These are phyloP conservation scores for Halophytophthora polymorphica DNA, from an alignment of 352 stramenopile species.

Conservation along the genomic window DNA sequence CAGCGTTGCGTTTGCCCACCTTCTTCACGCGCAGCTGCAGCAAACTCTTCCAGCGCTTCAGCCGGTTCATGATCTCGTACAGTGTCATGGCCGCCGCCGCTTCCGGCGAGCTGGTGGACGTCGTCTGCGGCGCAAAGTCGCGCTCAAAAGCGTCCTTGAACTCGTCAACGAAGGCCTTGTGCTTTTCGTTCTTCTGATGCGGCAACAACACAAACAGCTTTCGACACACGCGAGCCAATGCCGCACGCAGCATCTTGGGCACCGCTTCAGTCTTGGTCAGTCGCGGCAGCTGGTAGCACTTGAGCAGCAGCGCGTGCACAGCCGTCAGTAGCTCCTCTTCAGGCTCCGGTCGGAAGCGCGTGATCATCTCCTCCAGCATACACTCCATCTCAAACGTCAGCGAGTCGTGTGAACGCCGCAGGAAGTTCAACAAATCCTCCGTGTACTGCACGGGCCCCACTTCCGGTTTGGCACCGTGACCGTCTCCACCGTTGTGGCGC, in stretches of 20 bases:
- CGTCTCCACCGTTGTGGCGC: conserved; percentile 24
- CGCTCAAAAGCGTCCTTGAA: conserved; percentile 86
- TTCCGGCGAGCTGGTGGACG: conserved; percentile 8
- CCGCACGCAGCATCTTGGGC: conserved; percentile 87
- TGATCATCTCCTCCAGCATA: conserved; percentile 98
- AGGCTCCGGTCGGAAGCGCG: conserved; percentile 95
- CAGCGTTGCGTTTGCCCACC: conserved; percentile 61
- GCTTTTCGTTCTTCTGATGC: conserved; percentile 88
- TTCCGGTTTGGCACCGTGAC: conserved; percentile 50
- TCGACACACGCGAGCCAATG: conserved; percentile 88
- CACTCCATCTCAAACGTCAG: conserved; percentile 95
- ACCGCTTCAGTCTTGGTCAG: conserved; percentile 77
- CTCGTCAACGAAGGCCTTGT: conserved; percentile 83
- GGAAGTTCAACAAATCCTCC: conserved; percentile 93
- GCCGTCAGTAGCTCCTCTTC: conserved; percentile 97
- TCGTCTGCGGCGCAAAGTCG: conserved; percentile 67
- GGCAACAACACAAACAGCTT: conserved; percentile 89
- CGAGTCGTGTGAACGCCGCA: conserved; percentile 88
- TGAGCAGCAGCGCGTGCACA: conserved; percentile 94
- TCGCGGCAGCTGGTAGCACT: conserved; percentile 87
- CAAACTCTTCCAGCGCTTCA: conserved; percentile 91
- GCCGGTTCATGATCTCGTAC: conserved; percentile 84
- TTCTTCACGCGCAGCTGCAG: conserved; percentile 82
- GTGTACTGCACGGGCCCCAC: conserved; percentile 88
- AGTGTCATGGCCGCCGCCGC: conserved; percentile 44